These are phyloP conservation scores for Thielaviopsis populi DNA, from an alignment of 2,329 filamentous ascomycete genomes.

Conservation along the genomic window DNA sequence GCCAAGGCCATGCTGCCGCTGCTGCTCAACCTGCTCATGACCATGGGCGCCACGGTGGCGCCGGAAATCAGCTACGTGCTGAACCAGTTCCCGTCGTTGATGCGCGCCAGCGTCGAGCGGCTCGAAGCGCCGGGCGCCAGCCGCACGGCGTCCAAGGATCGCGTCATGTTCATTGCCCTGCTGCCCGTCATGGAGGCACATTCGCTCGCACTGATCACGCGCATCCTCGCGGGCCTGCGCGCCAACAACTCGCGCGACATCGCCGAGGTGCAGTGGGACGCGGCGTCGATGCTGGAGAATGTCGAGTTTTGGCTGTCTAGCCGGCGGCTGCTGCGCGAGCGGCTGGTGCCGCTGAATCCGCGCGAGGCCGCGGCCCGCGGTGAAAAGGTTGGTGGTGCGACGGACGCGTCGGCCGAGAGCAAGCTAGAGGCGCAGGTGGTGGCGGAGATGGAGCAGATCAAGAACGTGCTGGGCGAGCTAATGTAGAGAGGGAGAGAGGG, in stretches of 20 bases:
- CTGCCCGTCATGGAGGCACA: slow-evolving; percentile 63
- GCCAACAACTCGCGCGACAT: slow-evolving; percentile 53
- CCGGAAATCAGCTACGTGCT: slow-evolving; percentile 76
- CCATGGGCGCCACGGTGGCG: slow-evolving; percentile 66
- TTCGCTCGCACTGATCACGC: slow-evolving; percentile 59
- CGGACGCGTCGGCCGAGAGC: slow-evolving; percentile 33
- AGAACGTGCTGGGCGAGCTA: slow-evolving; percentile 39
- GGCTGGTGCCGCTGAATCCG: slow-evolving; percentile 57
- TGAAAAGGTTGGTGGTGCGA: slow-evolving; percentile 22
- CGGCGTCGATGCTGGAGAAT: slow-evolving; percentile 57
- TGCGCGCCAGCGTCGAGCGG: slow-evolving; percentile 54
- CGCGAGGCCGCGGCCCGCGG: slow-evolving; percentile 52
- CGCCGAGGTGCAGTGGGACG: slow-evolving; percentile 60
- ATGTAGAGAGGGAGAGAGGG: slow-evolving; percentile 24
- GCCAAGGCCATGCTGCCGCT: slow-evolving; percentile 73
- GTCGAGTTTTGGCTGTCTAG: slow-evolving; percentile 67
- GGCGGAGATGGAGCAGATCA: slow-evolving; percentile 47
- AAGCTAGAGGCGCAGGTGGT: slow-evolving; percentile 63
- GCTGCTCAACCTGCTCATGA: slow-evolving; percentile 71
- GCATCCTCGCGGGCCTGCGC: slow-evolving; percentile 53
- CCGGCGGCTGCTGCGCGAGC: slow-evolving; percentile 51
- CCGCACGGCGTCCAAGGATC: slow-evolving; percentile 31
- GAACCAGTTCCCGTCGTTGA: slow-evolving; percentile 72
- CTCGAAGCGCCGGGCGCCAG: slow-evolving; percentile 49
- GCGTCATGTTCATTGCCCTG: slow-evolving; percentile 55